Evolutionary conservation across 495 filamentous ascomycete species (phyloP).

Genomic region (Jackrogersella minutella): DNA sequence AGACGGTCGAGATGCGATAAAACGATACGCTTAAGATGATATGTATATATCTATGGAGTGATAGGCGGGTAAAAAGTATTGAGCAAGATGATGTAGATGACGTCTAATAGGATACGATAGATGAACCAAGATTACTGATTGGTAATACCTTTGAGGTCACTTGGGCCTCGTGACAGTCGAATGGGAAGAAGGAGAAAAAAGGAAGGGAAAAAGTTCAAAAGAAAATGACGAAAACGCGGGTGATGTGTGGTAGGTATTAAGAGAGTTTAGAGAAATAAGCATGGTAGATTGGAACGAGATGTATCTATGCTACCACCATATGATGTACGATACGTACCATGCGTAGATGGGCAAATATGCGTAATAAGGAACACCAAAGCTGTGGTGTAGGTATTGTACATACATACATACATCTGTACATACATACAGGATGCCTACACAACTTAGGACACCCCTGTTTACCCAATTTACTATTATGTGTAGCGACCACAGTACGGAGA

Average conservation of each 20-base stretch:
- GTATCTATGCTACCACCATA: constrained; percentile 38
- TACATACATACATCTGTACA: background rate
- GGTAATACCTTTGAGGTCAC: constrained; percentile 14
- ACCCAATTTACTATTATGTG: constrained; percentile 32
- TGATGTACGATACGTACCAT: constrained; percentile 35
- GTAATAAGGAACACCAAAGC: constrained; percentile 35
- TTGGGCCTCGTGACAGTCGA: constrained; percentile 26
- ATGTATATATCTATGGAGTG: no score
- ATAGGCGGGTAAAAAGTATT: background rate
- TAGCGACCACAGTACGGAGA: constrained; percentile 38
- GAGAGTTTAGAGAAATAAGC: constrained; percentile 39
- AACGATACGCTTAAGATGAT: background rate
- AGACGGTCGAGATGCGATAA: background rate
- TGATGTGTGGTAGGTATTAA: constrained; percentile 39
- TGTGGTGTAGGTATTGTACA: constrained; percentile 13
- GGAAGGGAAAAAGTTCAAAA: constrained; percentile 29
- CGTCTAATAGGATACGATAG: constrained; percentile 17
- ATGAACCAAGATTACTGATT: constrained; percentile 26
- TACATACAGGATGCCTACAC: constrained; percentile 3
- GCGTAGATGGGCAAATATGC: constrained; percentile 40
- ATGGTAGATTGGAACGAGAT: constrained; percentile 40
- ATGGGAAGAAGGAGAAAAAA: constrained; percentile 24
- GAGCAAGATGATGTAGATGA: constrained; percentile 3
- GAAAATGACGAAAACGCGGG: constrained; percentile 37
- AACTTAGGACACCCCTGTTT: constrained; percentile 28